Conservation (phyloP, 169 alveolate species). For the Plasmodium malariae region DNA sequence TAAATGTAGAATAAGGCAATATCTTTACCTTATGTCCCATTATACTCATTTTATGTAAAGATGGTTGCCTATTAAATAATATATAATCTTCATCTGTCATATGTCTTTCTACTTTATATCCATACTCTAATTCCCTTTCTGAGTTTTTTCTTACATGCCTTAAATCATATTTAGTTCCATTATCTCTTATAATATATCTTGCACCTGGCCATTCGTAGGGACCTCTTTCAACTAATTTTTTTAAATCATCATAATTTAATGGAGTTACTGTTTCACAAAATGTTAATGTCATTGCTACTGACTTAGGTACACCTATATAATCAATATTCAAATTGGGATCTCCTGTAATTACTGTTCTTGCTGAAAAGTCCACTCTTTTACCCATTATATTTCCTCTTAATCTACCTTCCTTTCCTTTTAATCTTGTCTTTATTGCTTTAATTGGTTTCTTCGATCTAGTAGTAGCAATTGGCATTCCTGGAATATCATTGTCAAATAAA, state of each 20-base stretch:
- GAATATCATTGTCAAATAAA: slow-evolving; percentile 97
- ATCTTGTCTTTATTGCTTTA: slow-evolving; percentile 97
- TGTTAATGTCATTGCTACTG: slow-evolving; percentile 99
- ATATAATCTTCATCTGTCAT: slow-evolving; percentile 99
- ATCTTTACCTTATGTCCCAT: slow-evolving; percentile 99
- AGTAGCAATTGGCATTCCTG: slow-evolving; percentile 97
- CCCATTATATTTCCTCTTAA: slow-evolving; percentile 99
- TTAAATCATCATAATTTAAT: slow-evolving; percentile 93
- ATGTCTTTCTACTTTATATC: slow-evolving; percentile 99
- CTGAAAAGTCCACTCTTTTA: slow-evolving; percentile 99
- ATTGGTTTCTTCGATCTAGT: slow-evolving; percentile 97
- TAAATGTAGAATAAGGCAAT: slow-evolving; percentile 98
- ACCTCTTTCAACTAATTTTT: slow-evolving; percentile 94
- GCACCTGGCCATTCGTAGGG: slow-evolving; percentile 99
- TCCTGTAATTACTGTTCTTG: slow-evolving; percentile 99
- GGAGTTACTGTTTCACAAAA: slow-evolving; percentile 99
- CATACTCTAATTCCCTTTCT: slow-evolving; percentile 94
- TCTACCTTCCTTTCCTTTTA: slow-evolving; percentile 99
- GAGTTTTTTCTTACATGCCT: slow-evolving; percentile 89
- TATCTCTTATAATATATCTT: slow-evolving; percentile 95
- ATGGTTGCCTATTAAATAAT: slow-evolving; percentile 99
- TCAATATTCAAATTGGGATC: slow-evolving; percentile 98
- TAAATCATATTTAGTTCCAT: slow-evolving; percentile 94
- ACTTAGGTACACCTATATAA: slow-evolving; percentile 98
- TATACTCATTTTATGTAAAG: slow-evolving; percentile 99